Evolutionary conservation across 345 rosid genomes (phyloP), one percentile per base, ranked within the genome.

Genomic region (Heritiera fomes): DNA sequence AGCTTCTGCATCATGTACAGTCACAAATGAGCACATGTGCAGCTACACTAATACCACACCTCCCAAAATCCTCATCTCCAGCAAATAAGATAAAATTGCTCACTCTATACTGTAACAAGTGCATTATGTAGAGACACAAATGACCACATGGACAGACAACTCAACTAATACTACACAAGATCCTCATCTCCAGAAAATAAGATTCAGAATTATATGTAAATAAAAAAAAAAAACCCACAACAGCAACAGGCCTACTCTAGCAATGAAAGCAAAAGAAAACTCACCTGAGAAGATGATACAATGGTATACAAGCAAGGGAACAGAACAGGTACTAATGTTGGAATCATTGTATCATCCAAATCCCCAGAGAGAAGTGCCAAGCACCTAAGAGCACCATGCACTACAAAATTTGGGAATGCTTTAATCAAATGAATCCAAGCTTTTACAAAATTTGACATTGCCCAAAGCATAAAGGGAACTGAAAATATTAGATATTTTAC

Each of bases 351-450:
- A 85, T 95, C 99, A 78, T 92, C 99, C 83, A 95, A 82, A 80
- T 95, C 98, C 23, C 90, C 91, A 0, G 96, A 89, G 71, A 95
- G 87, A 85, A 95, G 93, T 45, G 97, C 91, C 86, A 92, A 76
- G 82, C 99, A 95, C 86, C 90, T 90, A 82, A 93, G 86, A 84
- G 93, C 97, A 52, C 98, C 99, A 75, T 89, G 87, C 79, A 95
- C 99, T 95, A 78, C 80, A 86, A 77, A 83, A 75, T 71, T 59
- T 70, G 75, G 46, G 75, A 70, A 76, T 20, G 77, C 40, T 66
- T 78, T 34, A 79, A 68, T 20, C 71, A 59, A 81, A 43, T 70
- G 52, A 73, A 65, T 69, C 71, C 63, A 4, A 62, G 66, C 62
- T 32, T 43, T 32, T 75, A 34, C n/a, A 78, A 18, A 61, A 14